Conservation (phyloP, 306 rosid species). For the Vicia villosa region DNA sequence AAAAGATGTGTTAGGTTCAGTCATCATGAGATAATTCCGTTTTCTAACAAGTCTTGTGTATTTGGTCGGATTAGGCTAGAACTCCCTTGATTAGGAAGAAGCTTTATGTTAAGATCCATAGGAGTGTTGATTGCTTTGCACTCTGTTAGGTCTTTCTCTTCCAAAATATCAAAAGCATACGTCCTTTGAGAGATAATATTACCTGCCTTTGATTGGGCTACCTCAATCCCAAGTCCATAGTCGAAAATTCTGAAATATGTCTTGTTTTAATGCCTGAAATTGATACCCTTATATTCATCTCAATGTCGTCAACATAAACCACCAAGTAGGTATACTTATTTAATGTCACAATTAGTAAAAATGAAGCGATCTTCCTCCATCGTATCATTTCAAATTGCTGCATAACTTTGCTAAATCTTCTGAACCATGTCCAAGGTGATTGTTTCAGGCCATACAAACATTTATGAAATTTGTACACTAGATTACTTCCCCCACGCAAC, state of each 20-base stretch:
- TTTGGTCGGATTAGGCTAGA: not conserved
- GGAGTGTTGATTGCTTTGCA: not conserved
- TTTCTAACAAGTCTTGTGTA: not conserved
- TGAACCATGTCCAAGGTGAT: not conserved
- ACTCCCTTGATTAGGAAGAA: not conserved
- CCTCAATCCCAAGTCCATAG: not conserved
- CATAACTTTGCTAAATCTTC: not conserved
- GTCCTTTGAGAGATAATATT: not conserved
- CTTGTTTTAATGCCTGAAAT: no score
- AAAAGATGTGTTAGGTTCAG: not conserved
- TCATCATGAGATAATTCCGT: not conserved
- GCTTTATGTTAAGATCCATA: not conserved
- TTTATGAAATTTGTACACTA: not conserved
- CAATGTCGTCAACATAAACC: no score
- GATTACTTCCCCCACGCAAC: not conserved
- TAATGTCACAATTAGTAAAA: not conserved
- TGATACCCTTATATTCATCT: no score
- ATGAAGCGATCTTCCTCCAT: no score
- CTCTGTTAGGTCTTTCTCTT: not conserved
- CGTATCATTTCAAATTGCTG: not conserved
- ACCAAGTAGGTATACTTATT: no score
- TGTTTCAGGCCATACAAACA: not conserved
- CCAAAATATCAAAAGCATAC: not conserved
- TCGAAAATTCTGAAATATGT: no score
- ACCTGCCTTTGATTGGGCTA: not conserved